Conservation (phyloP, 2,329 filamentous ascomycete genomes). For the Beauveria caledonica region DNA sequence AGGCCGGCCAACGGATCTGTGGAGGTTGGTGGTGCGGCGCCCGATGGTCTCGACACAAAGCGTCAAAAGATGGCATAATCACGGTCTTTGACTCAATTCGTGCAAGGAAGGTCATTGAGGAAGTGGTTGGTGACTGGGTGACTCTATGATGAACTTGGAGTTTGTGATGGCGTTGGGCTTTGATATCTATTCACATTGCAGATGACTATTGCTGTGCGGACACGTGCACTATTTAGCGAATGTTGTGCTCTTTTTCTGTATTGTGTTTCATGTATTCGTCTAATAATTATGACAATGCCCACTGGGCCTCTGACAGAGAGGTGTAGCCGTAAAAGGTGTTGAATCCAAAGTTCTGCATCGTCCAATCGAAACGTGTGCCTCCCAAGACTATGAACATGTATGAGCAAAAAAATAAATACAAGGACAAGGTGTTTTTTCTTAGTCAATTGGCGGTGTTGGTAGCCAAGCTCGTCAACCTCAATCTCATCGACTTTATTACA, state of each 20-base stretch:
- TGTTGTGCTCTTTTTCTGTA: neutral
- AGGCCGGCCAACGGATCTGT: slow-evolving; percentile 35
- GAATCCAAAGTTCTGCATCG: too few relatives aligned
- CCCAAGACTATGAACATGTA: neutral
- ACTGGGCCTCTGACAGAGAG: too few relatives aligned
- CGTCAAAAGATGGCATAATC: slow-evolving; percentile 38
- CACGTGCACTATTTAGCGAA: neutral
- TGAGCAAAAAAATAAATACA: neutral
- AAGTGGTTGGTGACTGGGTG: neutral
- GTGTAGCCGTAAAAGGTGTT: too few relatives aligned
- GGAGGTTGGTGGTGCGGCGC: slow-evolving; percentile 16
- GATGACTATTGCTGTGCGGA: neutral
- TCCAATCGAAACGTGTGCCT: neutral
- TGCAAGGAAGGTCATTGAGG: neutral
- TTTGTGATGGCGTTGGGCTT: slow-evolving; percentile 4
- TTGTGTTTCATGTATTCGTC: too few relatives aligned
- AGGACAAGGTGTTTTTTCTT: too few relatives aligned
- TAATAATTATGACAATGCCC: too few relatives aligned
- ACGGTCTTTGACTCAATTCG: neutral
- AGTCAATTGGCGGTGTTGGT: too few relatives aligned
- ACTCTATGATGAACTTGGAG: neutral
- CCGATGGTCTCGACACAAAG: slow-evolving; percentile 37
- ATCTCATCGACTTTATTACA: too few relatives aligned
- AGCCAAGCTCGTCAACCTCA: too few relatives aligned
- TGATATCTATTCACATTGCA: neutral